Percentiles rank a stretch among this genome's conserved stretches.
These are phyloP conservation scores for Cymbidium sinense DNA, from an alignment of 106 monocot genomes.

Conservation along the genomic window DNA sequence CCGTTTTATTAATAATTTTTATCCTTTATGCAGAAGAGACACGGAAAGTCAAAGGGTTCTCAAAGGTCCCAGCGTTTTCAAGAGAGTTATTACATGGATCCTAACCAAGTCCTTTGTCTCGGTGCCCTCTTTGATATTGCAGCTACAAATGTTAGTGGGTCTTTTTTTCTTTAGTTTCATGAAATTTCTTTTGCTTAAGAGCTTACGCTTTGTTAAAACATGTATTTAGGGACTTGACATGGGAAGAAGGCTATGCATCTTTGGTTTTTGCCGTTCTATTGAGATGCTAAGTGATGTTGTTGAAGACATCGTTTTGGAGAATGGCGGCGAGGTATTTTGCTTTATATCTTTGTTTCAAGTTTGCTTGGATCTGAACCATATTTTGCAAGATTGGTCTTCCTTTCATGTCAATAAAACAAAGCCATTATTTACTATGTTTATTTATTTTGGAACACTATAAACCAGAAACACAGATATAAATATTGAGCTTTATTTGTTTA, in stretches of 20 bases:
- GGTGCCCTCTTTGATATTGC: slow-evolving; percentile 97
- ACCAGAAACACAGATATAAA: background rate
- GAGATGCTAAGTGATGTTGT: slow-evolving; percentile 98
- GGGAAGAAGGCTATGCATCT: slow-evolving; percentile 92
- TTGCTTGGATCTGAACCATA: background rate
- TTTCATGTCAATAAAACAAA: background rate
- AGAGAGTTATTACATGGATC: slow-evolving; percentile 95
- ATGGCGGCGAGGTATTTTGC: slow-evolving; percentile 83
- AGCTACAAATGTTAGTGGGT: slow-evolving; percentile 80
- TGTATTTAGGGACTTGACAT: slow-evolving; percentile 65
- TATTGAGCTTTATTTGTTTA: background rate
- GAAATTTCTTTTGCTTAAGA: background rate
- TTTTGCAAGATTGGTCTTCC: background rate
- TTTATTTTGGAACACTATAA: background rate
- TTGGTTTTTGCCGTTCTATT: slow-evolving; percentile 92
- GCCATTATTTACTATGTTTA: background rate
- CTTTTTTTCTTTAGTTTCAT: background rate
- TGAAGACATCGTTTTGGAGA: slow-evolving; percentile 85
- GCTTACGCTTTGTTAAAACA: background rate
- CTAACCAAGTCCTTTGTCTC: slow-evolving; percentile 84
- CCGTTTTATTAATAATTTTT: background rate
- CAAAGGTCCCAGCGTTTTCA: slow-evolving; percentile 60
- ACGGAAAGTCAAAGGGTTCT: slow-evolving; percentile 34
- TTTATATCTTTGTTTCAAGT: background rate
- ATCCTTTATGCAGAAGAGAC: slow-evolving; percentile 38